These are phyloP conservation scores for Clathrus columnatus DNA, from an alignment of 768 basidiomycete species.

Conservation along the genomic window DNA sequence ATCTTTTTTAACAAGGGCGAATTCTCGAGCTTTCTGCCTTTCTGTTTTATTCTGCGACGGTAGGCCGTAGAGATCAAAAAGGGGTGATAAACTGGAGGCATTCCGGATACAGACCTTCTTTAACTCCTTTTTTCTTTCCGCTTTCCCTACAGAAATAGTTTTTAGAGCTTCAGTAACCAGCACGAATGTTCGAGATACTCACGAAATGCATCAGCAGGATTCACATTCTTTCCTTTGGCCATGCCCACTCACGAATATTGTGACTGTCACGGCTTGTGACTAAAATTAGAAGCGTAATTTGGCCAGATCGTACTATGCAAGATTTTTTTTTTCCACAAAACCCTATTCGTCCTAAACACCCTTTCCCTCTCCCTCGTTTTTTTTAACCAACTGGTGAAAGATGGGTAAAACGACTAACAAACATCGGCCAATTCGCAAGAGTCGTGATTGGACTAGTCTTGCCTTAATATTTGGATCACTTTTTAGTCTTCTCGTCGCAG, in stretches of 20 bases:
- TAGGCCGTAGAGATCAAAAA: constrained; percentile 24
- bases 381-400: not conserved
- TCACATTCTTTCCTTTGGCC: constrained; percentile 79
- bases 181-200: constrained; percentile 25
- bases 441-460: constrained; percentile 3
- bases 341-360: not conserved
- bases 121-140: constrained; percentile 86
- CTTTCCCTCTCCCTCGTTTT: not conserved
- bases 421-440: not conserved
- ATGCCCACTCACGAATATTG: constrained; percentile 28
- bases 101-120: constrained; percentile 62
- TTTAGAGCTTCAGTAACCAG: not conserved
- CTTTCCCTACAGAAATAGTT: constrained; percentile 55
- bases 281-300: too few relatives aligned
- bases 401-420: constrained; percentile 5
- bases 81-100: constrained; percentile 8
- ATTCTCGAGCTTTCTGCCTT: constrained; percentile 73
- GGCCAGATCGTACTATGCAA: not conserved
- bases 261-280: not conserved
- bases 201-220: constrained; percentile 95
- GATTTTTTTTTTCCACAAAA: not conserved
- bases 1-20: constrained; percentile 91
- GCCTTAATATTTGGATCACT: constrained; percentile 5
- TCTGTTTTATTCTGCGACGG: constrained; percentile 78
- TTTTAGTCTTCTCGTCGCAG: constrained; percentile 7